phyloP scores from a whole-genome alignment of 2,329 filamentous ascomycete genomes.

The Colletotrichum musae region DNA sequence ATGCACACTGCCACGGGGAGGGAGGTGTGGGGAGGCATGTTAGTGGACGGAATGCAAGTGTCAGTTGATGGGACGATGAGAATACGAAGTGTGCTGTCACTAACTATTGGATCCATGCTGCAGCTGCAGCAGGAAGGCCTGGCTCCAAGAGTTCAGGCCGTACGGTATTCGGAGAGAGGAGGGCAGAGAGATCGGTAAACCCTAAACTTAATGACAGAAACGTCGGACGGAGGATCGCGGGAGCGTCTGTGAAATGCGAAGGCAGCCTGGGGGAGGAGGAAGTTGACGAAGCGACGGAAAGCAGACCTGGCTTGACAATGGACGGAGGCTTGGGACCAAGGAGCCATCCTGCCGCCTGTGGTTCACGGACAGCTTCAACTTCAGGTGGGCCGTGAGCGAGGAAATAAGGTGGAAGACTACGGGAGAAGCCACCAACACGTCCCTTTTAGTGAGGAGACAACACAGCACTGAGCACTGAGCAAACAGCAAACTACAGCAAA shows the following conservation, averaged over 20 bases:
- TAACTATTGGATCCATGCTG: slow-evolving; percentile 8
- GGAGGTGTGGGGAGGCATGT: slow-evolving; percentile 20
- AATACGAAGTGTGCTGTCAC: slow-evolving; percentile 30
- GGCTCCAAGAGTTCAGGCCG: neutral
- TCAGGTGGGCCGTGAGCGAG: slow-evolving; percentile 31
- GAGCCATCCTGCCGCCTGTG: slow-evolving; percentile 4
- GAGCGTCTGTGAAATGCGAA: slow-evolving; percentile 17
- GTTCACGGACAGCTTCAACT: slow-evolving; percentile 30
- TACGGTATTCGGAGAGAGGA: neutral
- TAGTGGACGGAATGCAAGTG: slow-evolving; percentile 31
- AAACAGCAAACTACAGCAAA: no score
- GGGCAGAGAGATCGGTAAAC: slow-evolving; percentile 2
- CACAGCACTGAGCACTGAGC: no score
- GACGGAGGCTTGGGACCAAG: neutral
- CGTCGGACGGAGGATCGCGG: slow-evolving; percentile 15
- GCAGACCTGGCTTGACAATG: no score
- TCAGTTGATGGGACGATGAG: slow-evolving; percentile 34
- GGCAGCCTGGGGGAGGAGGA: neutral
- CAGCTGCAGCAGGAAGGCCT: neutral
- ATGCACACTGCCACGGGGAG: slow-evolving; percentile 13
- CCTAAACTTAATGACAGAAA: slow-evolving; percentile 11
- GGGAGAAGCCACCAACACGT: slow-evolving; percentile 1
- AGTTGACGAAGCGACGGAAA: neutral
- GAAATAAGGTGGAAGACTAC: slow-evolving; percentile 1
- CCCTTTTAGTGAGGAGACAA: neutral